Percentiles rank a stretch among this genome's conserved stretches.
Conservation (phyloP, 2,329 filamentous ascomycete species). For the Colletotrichum kahawae region DNA sequence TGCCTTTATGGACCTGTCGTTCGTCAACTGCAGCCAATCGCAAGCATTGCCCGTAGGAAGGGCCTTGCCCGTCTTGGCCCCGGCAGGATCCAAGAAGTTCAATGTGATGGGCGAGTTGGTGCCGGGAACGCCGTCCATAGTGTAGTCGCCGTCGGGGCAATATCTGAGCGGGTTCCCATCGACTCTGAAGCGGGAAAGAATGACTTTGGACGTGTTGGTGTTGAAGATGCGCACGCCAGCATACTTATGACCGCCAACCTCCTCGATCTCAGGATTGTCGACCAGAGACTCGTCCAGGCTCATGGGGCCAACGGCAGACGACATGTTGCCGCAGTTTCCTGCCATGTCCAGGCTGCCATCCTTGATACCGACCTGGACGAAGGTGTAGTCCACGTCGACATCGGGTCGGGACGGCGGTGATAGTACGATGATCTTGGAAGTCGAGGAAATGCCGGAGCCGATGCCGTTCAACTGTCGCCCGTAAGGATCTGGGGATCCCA, state of each 20-base stretch:
- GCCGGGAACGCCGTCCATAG: conserved; percentile 40
- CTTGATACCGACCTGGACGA: conserved; percentile 62
- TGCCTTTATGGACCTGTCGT: conserved; percentile 31
- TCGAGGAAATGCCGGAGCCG: conserved; percentile 21
- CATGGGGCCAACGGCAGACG: conserved; percentile 50
- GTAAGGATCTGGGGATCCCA: conserved; percentile 29
- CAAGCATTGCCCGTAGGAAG: conserved; percentile 42
- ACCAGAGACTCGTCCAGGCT: conserved; percentile 57
- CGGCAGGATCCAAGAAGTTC: conserved; percentile 42
- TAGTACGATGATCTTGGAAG: conserved; percentile 64
- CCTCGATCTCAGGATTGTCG: not conserved
- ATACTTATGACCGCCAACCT: not conserved
- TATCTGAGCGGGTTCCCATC: conserved; percentile 28
- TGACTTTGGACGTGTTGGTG: conserved; percentile 34
- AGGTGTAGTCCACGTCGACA: conserved; percentile 65
- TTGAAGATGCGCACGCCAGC: conserved; percentile 30
- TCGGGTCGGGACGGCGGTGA: conserved; percentile 44
- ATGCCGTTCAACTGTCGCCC: conserved; percentile 23
- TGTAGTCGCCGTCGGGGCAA: conserved; percentile 35
- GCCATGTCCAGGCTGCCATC: conserved; percentile 56
- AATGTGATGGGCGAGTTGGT: conserved; percentile 37
- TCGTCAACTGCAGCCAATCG: conserved; percentile 34
- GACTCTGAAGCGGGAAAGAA: conserved; percentile 42
- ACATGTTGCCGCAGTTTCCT: conserved; percentile 48
- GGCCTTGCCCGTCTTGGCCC: conserved; percentile 43